A percentile compares a stretch with the other conserved stretches of the same genome.
These are phyloP conservation scores for Smallanthus sonchifolius DNA, from an alignment of 129 eudicot genomes.

Conservation along the genomic window DNA sequence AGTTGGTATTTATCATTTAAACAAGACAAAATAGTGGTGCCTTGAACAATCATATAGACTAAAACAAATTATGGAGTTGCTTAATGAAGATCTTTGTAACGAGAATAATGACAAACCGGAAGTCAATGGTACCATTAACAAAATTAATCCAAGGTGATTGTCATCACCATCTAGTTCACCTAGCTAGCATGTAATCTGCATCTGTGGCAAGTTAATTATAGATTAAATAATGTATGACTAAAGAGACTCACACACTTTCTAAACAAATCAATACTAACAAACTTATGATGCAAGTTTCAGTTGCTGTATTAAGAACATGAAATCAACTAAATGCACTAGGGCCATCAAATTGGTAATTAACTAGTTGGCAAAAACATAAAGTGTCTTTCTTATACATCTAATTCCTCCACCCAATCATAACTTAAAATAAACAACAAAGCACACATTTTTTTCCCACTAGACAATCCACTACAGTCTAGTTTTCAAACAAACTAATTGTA, in stretches of 20 bases:
- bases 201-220: not conserved
- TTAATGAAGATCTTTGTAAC: not conserved
- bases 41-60: not conserved
- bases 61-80: not conserved
- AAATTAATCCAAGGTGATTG: not conserved
- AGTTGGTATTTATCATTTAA: not conserved
- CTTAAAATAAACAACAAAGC: no score
- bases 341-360: not conserved
- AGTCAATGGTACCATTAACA: not conserved
- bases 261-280: not conserved
- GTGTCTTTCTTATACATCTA: not conserved
- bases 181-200: not conserved
- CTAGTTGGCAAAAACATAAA: not conserved
- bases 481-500: not conserved
- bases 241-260: not conserved
- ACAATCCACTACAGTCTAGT: not conserved
- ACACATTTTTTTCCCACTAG: not conserved
- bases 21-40: not conserved
- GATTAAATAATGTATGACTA: not conserved
- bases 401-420: conserved; percentile 11
- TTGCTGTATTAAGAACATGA: not conserved
- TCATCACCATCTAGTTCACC: not conserved
- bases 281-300: not conserved
- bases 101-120: not conserved
- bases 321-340: conserved; percentile 6